Evolutionary conservation across 371 early-diverging fungal genomes (phyloP).

Genomic region (Encephalitozoon intestinalis): DNA sequence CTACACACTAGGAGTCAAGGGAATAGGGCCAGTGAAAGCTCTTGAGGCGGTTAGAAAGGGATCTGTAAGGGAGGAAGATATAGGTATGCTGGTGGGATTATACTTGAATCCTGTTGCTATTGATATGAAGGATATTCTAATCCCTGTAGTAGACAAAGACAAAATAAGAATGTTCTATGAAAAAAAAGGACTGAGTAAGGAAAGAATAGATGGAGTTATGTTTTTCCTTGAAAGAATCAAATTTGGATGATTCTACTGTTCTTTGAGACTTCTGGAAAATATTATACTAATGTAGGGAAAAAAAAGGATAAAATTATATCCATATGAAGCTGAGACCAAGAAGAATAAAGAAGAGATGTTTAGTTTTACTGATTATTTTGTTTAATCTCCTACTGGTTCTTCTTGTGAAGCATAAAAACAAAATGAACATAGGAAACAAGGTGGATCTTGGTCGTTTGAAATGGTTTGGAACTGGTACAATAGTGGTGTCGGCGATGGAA

Average conservation of each 20-base stretch:
- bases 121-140: neutral
- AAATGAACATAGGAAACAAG: neutral
- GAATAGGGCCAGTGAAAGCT: conserved; percentile 82
- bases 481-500: neutral
- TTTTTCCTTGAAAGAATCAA: neutral
- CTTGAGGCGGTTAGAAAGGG: conserved; percentile 69
- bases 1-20: conserved; percentile 83
- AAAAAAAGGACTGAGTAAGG: neutral
- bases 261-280: neutral
- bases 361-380: neutral
- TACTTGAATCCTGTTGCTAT: neutral
- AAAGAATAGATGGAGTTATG: neutral
- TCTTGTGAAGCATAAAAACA: neutral
- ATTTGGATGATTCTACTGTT: neutral
- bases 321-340: neutral
- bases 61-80: neutral
- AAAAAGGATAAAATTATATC: neutral
- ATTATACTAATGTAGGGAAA: neutral
- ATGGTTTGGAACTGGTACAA: neutral
- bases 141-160: neutral
- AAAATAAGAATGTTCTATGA: neutral
- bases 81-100: neutral
- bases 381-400: neutral
- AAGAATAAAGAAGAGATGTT: neutral
- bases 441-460: neutral